These are phyloP conservation scores for Vigna trinervia DNA, from an alignment of 306 rosid species.

Conservation along the genomic window DNA sequence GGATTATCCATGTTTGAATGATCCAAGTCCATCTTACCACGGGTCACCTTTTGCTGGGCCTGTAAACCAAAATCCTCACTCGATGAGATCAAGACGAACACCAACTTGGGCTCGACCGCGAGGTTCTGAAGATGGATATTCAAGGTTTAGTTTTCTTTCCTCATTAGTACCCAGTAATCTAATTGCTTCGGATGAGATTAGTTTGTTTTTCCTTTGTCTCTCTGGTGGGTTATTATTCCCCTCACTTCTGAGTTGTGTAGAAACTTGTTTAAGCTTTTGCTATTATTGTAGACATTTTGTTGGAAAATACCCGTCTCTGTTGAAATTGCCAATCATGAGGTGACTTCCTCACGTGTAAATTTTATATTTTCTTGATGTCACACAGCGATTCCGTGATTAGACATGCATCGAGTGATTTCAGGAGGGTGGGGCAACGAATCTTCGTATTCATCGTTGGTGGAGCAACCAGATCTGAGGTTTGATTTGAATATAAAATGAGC, in stretches of 20 bases:
- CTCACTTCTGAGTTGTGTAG: conserved; percentile 1
- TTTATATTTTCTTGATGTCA: conserved; percentile 39
- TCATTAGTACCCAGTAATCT: conserved; percentile 17
- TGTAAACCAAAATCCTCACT: conserved; percentile 64
- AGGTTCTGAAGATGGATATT: conserved; percentile 93
- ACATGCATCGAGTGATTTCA: conserved; percentile 88
- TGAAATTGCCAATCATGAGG: neutral
- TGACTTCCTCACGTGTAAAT: conserved; percentile 6
- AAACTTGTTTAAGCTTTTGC: conserved; percentile 16
- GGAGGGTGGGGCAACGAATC: conserved; percentile 87
- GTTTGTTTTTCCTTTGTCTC: conserved; percentile 12
- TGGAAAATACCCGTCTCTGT: conserved; percentile 25
- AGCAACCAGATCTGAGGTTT: conserved; percentile 97
- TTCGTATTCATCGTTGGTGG: conserved; percentile 95
- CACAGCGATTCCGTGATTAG: conserved; percentile 82
- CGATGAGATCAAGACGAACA: conserved; percentile 90
- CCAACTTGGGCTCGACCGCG: conserved; percentile 95
- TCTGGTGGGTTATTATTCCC: neutral
- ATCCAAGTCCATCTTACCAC: conserved; percentile 76
- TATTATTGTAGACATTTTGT: conserved; percentile 13
- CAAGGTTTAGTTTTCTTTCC: conserved; percentile 63
- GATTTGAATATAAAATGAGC: conserved; percentile 25
- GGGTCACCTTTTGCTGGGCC: conserved; percentile 63
- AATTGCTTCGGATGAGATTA: conserved; percentile 31
- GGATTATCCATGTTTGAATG: conserved; percentile 94